Evolutionary conservation across 495 filamentous ascomycete genomes (phyloP), one percentile per base, ranked within the genome.

Genomic region (Penicillium maclennaniae): DNA sequence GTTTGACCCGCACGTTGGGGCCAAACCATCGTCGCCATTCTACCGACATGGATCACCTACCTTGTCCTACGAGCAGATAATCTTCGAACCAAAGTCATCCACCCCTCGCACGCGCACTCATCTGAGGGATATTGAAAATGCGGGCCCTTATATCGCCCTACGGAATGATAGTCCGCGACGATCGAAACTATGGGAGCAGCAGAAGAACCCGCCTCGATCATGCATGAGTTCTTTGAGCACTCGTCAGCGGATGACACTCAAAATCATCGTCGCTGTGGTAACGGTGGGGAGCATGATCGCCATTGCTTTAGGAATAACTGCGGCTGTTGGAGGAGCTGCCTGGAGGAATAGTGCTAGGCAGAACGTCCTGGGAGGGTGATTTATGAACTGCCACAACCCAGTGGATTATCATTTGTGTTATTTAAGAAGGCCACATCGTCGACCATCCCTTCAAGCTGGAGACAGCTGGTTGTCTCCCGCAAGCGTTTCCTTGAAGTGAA

Each of bases 241-340:
- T 59, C 74, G 67, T 58, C 80, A 84, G 59, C 71, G 70, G 25
- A 63, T 84, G 47, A 62, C 62, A 15, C 57, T 79, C 21, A 81
- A 86, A 61, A 69, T 79, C 6, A 56, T 76, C 19, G 73, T 86
- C 38, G 82, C 79, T 0, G 53, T 86, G 16, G 47, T 84, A 19
- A 70, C 82, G 4, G 65, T 86, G n/a, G 84, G 76, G 3, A 70
- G 71, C 20, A 83, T 83, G 59, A 77, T 85, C 14, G 83, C 78
- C 1, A 72, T 87, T 41, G 83, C 82, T 20, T 58, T 87, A 51
- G 84, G 84, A 7, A 84, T 87, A 49, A 81, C 76, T 5, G 76
- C 70, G 27, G 81, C 80, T 3, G 83, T 86, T 1, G 81, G 81
- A 27, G 82, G 79, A 8, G 80, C 81, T 1, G 75, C 80, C 12